Percentiles rank a stretch among this genome's conserved stretches.
Conservation (phyloP, 352 stramenopile genomes). For the Phytophthora rubi region DNA sequence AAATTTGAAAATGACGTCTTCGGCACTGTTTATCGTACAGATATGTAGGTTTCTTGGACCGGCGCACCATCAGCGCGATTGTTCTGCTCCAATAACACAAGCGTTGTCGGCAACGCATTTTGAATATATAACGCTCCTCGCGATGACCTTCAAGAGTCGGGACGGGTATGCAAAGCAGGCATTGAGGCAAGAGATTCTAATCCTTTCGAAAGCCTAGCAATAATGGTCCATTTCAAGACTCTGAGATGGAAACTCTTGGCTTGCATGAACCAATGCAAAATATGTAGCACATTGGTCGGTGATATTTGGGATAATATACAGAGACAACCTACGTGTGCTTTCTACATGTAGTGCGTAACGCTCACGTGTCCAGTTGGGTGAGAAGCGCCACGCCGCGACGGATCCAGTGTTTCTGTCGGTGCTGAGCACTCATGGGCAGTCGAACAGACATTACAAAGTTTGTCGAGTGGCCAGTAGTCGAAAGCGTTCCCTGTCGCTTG, state of each 20-base stretch:
- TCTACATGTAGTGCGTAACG: not conserved
- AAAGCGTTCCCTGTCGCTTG: constrained; percentile 90
- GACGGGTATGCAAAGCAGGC: not conserved
- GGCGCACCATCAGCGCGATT: not conserved
- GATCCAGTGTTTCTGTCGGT: constrained; percentile 96
- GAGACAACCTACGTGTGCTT: not conserved
- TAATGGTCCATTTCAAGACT: no score
- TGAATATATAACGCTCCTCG: constrained; percentile 21
- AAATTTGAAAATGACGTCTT: not conserved
- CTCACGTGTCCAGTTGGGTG: constrained; percentile 90
- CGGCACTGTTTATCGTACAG: not conserved
- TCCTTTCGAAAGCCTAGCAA: no score
- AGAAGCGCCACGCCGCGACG: constrained; percentile 94
- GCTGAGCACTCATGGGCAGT: constrained; percentile 86
- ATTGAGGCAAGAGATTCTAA: not conserved
- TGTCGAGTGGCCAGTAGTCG: constrained; percentile 94
- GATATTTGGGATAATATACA: not conserved
- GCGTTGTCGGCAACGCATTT: constrained; percentile 15
- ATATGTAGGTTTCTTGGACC: not conserved
- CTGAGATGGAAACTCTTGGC: no score
- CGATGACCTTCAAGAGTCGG: constrained; percentile 15
- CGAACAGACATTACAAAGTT: constrained; percentile 97
- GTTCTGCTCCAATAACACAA: constrained; percentile 26
- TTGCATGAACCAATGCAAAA: no score
- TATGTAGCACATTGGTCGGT: not conserved